Percentiles rank a stretch among this genome's conserved stretches.
phyloP scores from a whole-genome alignment of 2,329 filamentous ascomycete genomes.

The Aspergillus sp. region DNA sequence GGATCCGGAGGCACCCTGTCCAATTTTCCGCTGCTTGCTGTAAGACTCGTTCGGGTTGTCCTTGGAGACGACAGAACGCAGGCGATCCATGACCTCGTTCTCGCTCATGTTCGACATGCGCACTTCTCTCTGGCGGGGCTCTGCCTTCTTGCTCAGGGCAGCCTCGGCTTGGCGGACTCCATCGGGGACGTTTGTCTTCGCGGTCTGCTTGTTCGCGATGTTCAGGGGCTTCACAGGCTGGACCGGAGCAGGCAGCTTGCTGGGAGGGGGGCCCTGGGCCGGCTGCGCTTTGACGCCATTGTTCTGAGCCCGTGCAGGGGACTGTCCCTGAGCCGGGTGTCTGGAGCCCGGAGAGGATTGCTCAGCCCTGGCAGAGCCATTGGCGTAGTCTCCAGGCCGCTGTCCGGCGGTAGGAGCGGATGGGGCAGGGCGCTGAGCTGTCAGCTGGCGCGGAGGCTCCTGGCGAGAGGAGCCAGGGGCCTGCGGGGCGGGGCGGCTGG shows the following conservation, averaged over 20 bases:
- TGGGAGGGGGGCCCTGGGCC: slow-evolving; percentile 54
- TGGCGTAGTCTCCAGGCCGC: slow-evolving; percentile 27
- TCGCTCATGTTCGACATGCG: slow-evolving; percentile 99
- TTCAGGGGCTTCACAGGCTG: slow-evolving; percentile 74
- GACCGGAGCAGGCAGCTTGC: slow-evolving; percentile 59
- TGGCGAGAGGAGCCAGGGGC: slow-evolving; percentile 63
- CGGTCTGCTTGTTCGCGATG: slow-evolving; percentile 66
- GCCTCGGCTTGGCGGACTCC: slow-evolving; percentile 86
- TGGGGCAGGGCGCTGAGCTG: slow-evolving; percentile 81
- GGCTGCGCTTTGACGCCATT: slow-evolving; percentile 46
- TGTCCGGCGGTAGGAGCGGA: slow-evolving; percentile 60
- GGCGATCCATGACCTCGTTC: slow-evolving; percentile 92
- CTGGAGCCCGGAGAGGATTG: slow-evolving; percentile 35
- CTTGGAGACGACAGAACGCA: slow-evolving; percentile 92
- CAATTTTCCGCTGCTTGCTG: slow-evolving; percentile 99
- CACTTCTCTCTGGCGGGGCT: slow-evolving; percentile 83
- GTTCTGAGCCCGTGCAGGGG: slow-evolving; percentile 47
- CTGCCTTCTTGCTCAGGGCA: slow-evolving; percentile 77
- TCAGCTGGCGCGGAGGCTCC: slow-evolving; percentile 55
- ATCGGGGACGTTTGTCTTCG: slow-evolving; percentile 55
- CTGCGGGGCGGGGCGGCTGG: slow-evolving; percentile 78
- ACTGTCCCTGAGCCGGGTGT: slow-evolving; percentile 36
- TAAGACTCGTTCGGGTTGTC: slow-evolving; percentile 94
- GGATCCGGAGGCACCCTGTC: slow-evolving; percentile 94
- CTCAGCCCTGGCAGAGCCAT: slow-evolving; percentile 27